These are phyloP conservation scores for Diaporthe sp. DNA, from an alignment of 2,329 filamentous ascomycete genomes.

Conservation along the genomic window DNA sequence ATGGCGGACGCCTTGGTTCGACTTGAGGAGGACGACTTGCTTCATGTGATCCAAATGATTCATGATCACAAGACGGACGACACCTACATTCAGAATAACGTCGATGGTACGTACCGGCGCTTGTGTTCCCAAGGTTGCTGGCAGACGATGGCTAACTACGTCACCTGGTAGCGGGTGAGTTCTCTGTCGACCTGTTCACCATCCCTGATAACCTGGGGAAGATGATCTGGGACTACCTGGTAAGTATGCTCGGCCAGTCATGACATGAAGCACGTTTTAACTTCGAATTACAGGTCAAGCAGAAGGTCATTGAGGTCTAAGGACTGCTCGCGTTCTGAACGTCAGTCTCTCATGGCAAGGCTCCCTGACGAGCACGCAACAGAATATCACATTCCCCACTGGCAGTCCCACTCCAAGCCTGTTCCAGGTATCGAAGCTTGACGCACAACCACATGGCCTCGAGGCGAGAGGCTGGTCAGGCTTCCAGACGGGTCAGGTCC, in stretches of 20 bases:
- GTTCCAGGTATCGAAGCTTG: background rate
- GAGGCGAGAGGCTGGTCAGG: background rate
- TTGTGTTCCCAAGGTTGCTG: constrained; percentile 26
- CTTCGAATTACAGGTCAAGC: constrained; percentile 25
- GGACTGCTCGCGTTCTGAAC: background rate
- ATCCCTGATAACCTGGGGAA: constrained; percentile 89
- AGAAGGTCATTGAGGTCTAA: constrained; percentile 31
- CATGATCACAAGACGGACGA: constrained; percentile 96
- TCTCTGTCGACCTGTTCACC: constrained; percentile 98
- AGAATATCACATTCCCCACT: background rate
- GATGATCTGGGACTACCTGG: constrained; percentile 92
- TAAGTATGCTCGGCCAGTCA: constrained; percentile 44
- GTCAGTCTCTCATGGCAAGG: background rate
- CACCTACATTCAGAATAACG: constrained; percentile 96
- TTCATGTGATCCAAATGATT: constrained; percentile 97
- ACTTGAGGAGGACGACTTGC: constrained; percentile 89
- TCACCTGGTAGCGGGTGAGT: constrained; percentile 80
- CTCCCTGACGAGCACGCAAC: background rate
- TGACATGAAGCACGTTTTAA: background rate
- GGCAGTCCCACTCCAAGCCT: background rate
- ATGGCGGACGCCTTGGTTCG: constrained; percentile 91
- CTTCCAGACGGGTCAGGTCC: background rate
- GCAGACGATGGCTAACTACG: background rate
- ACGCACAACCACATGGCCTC: background rate
- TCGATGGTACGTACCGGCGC: constrained; percentile 77